Percentiles rank a stretch among this genome's conserved stretches.
Conservation (phyloP, 179 eudicot genomes). For the Spergularia azorica region DNA sequence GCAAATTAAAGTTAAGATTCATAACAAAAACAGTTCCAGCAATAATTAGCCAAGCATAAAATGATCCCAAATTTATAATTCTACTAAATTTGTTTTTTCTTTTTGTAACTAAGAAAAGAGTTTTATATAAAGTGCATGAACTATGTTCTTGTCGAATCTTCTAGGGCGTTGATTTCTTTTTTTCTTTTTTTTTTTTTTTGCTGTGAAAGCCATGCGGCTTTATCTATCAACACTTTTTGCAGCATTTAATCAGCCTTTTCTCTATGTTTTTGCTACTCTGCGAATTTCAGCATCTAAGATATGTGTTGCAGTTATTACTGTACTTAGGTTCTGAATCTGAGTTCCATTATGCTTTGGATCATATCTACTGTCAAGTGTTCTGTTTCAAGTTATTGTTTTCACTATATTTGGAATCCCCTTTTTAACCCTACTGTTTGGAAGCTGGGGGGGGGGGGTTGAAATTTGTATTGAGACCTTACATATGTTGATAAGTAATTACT, state of each 20-base stretch:
- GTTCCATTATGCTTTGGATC: too few relatives aligned
- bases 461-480: not conserved
- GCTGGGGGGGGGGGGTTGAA: not conserved
- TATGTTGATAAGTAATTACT: conserved; percentile 4
- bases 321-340: too few relatives aligned
- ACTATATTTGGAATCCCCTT: not conserved
- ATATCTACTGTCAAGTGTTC: not conserved
- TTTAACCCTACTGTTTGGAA: not conserved
- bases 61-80: too few relatives aligned
- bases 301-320: too few relatives aligned
- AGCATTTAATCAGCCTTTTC: not conserved
- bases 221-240: not conserved
- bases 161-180: not conserved
- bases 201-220: not conserved
- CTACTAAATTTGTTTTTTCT: too few relatives aligned
- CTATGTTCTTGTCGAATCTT: not conserved
- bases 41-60: too few relatives aligned
- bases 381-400: not conserved
- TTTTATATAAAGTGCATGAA: not conserved
- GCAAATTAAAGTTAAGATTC: too few relatives aligned
- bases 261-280: not conserved
- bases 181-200: not conserved
- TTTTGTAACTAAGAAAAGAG: too few relatives aligned
- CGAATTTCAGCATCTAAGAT: too few relatives aligned
- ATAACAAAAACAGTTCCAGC: too few relatives aligned